These are phyloP conservation scores for Ophiostoma populinum DNA, from an alignment of 2,329 filamentous ascomycete genomes.

Conservation along the genomic window DNA sequence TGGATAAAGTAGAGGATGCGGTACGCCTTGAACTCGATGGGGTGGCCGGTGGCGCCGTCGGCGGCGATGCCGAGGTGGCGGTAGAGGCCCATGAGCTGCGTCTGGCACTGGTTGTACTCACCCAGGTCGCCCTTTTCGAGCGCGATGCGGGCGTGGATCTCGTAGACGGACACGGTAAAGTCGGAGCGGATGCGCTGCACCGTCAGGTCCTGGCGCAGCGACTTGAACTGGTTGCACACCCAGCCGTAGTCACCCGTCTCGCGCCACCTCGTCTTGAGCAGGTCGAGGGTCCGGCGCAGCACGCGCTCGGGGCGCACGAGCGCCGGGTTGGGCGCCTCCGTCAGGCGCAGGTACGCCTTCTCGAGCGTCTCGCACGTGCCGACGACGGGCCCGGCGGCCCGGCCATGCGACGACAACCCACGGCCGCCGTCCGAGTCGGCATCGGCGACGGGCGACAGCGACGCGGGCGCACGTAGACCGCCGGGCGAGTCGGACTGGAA, in stretches of 20 bases:
- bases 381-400: constrained; percentile 55
- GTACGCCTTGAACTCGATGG: constrained; percentile 95
- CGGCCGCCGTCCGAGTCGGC: no score
- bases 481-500: constrained; percentile 49
- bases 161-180: constrained; percentile 91
- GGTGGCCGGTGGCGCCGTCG: constrained; percentile 60
- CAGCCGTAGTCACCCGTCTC: constrained; percentile 88
- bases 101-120: constrained; percentile 99
- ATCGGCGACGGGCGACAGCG: no score
- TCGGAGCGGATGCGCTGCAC: constrained; percentile 95
- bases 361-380: constrained; percentile 73
- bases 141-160: constrained; percentile 93
- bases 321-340: constrained; percentile 72
- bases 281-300: constrained; percentile 66
- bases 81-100: constrained; percentile 86
- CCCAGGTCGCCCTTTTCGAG: constrained; percentile 96
- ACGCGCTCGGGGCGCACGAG: constrained; percentile 72
- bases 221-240: constrained; percentile 99
- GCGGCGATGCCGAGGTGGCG: constrained; percentile 47
- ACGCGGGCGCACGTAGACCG: no score
- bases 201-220: constrained; percentile 90
- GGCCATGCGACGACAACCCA: constrained; percentile 14
- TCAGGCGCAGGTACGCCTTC: constrained; percentile 90
- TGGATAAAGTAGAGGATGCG: constrained; percentile 99
- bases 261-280: constrained; percentile 89